phyloP scores from a whole-genome alignment of 257 asterid genomes.

The Ocimum tenuiflorum region DNA sequence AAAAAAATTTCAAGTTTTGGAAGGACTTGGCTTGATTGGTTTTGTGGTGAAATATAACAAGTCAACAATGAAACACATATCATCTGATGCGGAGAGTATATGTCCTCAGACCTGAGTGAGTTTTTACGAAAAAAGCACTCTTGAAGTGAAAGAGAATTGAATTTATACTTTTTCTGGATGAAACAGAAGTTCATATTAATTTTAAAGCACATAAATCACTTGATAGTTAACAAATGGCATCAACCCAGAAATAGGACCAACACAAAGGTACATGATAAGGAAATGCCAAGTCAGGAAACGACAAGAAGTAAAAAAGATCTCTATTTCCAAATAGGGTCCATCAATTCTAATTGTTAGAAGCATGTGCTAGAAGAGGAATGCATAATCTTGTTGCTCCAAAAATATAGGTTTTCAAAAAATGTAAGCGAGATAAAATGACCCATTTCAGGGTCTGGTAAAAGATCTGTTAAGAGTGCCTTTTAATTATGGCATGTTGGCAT shows the following conservation, averaged over 20 bases:
- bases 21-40: not conserved
- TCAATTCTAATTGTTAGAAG: not conserved
- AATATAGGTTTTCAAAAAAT: not conserved
- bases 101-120: conserved; percentile 2
- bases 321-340: not conserved
- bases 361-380: not conserved
- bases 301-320: not conserved
- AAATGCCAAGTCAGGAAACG: not conserved
- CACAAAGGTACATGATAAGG: not conserved
- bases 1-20: not conserved
- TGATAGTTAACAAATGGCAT: not conserved
- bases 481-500: not conserved
- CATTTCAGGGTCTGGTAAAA: not conserved
- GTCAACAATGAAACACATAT: not conserved
- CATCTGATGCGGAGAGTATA: not conserved
- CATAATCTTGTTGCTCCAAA: not conserved
- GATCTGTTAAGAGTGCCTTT: not conserved
- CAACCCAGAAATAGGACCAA: not conserved
- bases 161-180: not conserved
- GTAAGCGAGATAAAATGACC: not conserved
- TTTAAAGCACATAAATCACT: conserved; percentile 1
- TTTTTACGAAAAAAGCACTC: conserved; percentile 3
- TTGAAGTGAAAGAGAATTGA: not conserved
- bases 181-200: conserved; percentile 2
- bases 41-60: not conserved